Conservation (phyloP, 805 yeast genomes). For the Ogataea saltuana region DNA sequence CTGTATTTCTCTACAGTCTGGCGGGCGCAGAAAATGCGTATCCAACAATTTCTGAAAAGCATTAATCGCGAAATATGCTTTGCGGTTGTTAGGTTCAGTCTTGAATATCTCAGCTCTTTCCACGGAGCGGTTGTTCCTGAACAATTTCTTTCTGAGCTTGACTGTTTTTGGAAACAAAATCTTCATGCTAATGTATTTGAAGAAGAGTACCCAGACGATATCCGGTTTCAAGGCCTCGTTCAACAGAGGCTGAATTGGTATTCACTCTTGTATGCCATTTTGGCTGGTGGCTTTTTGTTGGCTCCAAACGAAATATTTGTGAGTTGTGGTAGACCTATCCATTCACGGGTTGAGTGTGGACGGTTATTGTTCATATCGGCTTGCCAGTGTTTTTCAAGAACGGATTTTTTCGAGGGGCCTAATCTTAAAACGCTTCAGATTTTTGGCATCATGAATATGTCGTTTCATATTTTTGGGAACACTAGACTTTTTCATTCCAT, state of each 20-base stretch:
- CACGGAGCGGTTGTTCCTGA: constrained; percentile 5
- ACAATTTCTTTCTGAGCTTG: constrained; percentile 1
- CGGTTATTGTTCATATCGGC: neutral
- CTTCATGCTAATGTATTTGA: neutral
- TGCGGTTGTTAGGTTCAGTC: neutral
- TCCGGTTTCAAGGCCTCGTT: neutral
- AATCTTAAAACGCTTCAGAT: constrained; percentile 2
- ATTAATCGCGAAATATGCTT: neutral
- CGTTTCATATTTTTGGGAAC: constrained; percentile 7
- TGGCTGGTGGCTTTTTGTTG: constrained; percentile 1
- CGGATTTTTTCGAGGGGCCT: constrained; percentile 3
- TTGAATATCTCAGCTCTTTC: neutral
- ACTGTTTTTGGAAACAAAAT: neutral
- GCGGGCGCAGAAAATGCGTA: neutral
- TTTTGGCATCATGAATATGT: constrained; percentile 4
- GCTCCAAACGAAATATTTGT: neutral
- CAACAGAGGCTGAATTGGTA: constrained; percentile 1
- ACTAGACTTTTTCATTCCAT: constrained; percentile 3
- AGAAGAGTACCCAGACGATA: neutral
- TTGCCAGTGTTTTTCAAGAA: neutral
- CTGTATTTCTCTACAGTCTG: neutral
- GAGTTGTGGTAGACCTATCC: neutral
- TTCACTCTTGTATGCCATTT: constrained; percentile 1
- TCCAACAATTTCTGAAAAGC: neutral
- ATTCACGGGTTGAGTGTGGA: neutral